Evolutionary conservation across 192 early-diverging fungal genomes (phyloP).

Genomic region (Diversispora eburnea): DNA sequence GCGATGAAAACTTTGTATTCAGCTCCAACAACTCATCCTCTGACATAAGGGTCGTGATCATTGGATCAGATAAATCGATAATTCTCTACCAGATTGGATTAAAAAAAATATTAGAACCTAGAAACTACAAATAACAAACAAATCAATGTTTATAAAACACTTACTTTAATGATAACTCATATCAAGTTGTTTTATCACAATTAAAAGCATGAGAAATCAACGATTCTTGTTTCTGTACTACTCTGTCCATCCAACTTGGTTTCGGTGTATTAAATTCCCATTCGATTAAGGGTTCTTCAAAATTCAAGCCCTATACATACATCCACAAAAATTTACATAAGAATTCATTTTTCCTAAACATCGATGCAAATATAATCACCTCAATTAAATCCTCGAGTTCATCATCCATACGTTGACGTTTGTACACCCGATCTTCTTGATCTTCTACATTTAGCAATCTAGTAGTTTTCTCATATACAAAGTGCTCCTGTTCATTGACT

Average conservation of each 20-base stretch:
- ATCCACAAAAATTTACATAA: constrained; percentile 7
- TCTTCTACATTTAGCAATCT: not conserved
- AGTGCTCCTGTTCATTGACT: not conserved
- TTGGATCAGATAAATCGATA: constrained; percentile 20
- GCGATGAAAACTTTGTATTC: constrained; percentile 17
- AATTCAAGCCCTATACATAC: not conserved
- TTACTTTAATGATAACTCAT: constrained; percentile 13
- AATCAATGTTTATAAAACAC: not conserved
- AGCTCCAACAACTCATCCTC: constrained; percentile 18
- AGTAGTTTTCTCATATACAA: not conserved
- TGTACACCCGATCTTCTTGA: not conserved
- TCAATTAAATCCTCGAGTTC: not conserved
- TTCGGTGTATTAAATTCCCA: constrained; percentile 7
- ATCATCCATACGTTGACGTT: not conserved
- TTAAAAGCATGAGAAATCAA: not conserved
- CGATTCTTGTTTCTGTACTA: not conserved
- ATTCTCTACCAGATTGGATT: constrained; percentile 23
- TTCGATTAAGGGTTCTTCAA: constrained; percentile 2
- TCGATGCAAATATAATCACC: not conserved
- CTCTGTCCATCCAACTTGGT: constrained; percentile 15
- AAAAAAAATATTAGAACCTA: constrained; percentile 3
- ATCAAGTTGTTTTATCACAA: constrained; percentile 1
- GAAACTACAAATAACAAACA: constrained; percentile 1
- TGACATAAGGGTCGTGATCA: not conserved
- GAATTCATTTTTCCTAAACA: constrained; percentile 12